Evolutionary conservation across 2,329 filamentous ascomycete genomes (phyloP).

Genomic region (Chrysoporthe cubensis): DNA sequence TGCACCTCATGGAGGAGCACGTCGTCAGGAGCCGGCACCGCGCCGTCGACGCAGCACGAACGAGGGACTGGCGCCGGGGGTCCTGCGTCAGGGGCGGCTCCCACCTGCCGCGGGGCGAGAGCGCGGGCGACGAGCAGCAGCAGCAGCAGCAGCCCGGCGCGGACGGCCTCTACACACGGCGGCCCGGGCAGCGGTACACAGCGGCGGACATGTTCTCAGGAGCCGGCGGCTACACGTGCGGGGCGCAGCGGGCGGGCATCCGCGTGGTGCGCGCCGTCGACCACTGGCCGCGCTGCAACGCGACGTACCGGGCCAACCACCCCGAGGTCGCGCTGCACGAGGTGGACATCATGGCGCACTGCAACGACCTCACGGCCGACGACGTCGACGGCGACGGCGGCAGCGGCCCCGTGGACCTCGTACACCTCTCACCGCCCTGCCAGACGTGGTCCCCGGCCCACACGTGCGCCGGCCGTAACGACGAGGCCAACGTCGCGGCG

Average conservation of each 20-base stretch:
- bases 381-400: background rate
- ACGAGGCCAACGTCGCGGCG: slow-evolving; percentile 69
- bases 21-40: slow-evolving; percentile 34
- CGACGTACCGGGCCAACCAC: slow-evolving; percentile 65
- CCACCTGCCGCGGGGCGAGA: slow-evolving; percentile 39
- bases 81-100: slow-evolving; percentile 44
- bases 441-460: slow-evolving; percentile 77
- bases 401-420: slow-evolving; percentile 59
- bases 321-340: slow-evolving; percentile 51
- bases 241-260: slow-evolving; percentile 62
- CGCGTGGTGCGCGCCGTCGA: slow-evolving; percentile 68
- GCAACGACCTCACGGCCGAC: slow-evolving; percentile 32
- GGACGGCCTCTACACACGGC: slow-evolving; percentile 12
- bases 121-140: slow-evolving; percentile 18
- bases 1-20: slow-evolving; percentile 34
- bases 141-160: background rate
- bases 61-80: slow-evolving; percentile 44
- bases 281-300: slow-evolving; percentile 56
- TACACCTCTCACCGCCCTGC: slow-evolving; percentile 79
- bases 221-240: slow-evolving; percentile 71
- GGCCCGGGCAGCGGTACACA: slow-evolving; percentile 57
- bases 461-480: slow-evolving; percentile 59
- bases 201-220: slow-evolving; percentile 76
- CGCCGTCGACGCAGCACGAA: slow-evolving; percentile 36
- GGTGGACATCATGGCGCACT: slow-evolving; percentile 43